Evolutionary conservation across 148 eudicot genomes (phyloP).

Genomic region (Euryodendron excelsum): DNA sequence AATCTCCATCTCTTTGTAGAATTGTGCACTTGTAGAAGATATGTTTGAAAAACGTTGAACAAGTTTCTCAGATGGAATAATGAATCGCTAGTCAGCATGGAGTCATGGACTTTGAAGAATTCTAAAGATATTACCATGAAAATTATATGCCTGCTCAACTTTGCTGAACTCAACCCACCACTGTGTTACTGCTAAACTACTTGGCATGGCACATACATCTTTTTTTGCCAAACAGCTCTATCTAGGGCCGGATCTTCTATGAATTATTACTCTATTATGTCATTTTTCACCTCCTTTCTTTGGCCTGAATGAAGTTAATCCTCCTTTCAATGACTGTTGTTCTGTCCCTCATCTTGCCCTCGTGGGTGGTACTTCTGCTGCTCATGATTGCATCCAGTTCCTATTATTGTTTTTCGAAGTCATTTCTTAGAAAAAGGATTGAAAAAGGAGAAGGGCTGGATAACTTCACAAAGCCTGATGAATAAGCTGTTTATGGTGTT

Average conservation of each 20-base stretch:
- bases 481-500: too few relatives aligned
- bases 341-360: background rate
- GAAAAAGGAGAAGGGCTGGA: too few relatives aligned
- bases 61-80: background rate
- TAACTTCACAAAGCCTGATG: too few relatives aligned
- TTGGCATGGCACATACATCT: background rate
- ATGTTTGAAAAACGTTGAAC: background rate
- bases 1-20: slow-evolving; percentile 1
- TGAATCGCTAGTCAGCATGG: background rate
- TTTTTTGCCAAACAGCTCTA: background rate
- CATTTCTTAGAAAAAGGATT: too few relatives aligned
- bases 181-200: background rate
- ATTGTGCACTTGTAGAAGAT: background rate
- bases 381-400: too few relatives aligned
- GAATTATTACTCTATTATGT: background rate
- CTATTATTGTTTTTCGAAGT: too few relatives aligned
- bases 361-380: background rate
- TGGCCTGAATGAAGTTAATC: background rate
- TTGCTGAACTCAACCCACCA: background rate
- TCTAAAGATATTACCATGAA: background rate
- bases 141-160: background rate
- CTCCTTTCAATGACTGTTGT: background rate
- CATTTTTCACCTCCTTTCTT: background rate
- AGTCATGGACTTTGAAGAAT: too few relatives aligned
- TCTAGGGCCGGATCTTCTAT: background rate